Conservation (phyloP, 2,329 filamentous ascomycete genomes). For the Pyrenophora graminea region DNA sequence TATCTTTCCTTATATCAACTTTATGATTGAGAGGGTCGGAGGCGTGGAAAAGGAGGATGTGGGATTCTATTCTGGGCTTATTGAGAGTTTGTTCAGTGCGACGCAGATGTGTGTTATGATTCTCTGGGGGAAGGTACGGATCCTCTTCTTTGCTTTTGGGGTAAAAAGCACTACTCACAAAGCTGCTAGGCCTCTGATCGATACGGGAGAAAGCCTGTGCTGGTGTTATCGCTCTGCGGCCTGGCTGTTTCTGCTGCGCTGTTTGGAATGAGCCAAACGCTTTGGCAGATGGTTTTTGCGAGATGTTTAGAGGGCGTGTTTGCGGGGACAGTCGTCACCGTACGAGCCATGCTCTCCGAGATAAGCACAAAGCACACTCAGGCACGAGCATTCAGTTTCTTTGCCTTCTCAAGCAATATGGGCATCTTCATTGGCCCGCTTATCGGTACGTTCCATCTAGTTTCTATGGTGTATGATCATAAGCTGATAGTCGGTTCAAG, state of each 20-base stretch:
- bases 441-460: slow-evolving; percentile 48
- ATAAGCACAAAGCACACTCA: slow-evolving; percentile 71
- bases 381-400: slow-evolving; percentile 74
- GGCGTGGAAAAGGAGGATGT: slow-evolving; percentile 66
- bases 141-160: background rate
- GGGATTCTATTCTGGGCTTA: slow-evolving; percentile 78
- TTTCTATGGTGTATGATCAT: background rate
- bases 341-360: slow-evolving; percentile 78
- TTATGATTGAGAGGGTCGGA: slow-evolving; percentile 74
- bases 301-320: slow-evolving; percentile 75
- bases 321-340: slow-evolving; percentile 72
- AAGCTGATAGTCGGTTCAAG: slow-evolving; percentile 41
- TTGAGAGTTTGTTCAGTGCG: slow-evolving; percentile 71
- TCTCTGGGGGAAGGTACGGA: slow-evolving; percentile 59
- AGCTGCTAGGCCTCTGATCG: slow-evolving; percentile 61
- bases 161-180: background rate
- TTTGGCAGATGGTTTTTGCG: slow-evolving; percentile 77
- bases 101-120: slow-evolving; percentile 81
- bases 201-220: slow-evolving; percentile 71
- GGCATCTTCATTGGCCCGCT: slow-evolving; percentile 75
- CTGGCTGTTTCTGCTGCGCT: slow-evolving; percentile 63
- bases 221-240: slow-evolving; percentile 69
- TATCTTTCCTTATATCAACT: slow-evolving; percentile 79
- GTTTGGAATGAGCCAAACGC: slow-evolving; percentile 68
- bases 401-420: slow-evolving; percentile 74